A percentile compares a stretch with the other conserved stretches of the same genome.
These are phyloP conservation scores for Thecaphora thlaspeos DNA, from an alignment of 1,284 basidiomycete genomes.

Conservation along the genomic window DNA sequence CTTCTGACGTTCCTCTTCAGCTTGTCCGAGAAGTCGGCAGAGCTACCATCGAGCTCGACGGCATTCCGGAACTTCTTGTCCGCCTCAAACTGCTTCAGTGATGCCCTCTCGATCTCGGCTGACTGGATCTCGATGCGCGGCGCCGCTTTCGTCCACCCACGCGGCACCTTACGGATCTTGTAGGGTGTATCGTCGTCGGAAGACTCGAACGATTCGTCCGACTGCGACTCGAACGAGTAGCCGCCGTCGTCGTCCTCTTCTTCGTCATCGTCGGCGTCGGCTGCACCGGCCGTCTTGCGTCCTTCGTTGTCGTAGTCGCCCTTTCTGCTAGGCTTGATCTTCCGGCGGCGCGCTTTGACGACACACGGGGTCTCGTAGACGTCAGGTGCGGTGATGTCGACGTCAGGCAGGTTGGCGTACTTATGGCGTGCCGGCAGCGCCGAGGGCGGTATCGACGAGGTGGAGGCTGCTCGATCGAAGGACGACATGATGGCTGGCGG, in stretches of 20 bases:
- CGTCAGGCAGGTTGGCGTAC: conserved; percentile 31
- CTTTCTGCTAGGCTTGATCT: conserved; percentile 3
- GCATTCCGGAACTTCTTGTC: conserved; percentile 21
- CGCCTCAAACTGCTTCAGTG: conserved; percentile 13
- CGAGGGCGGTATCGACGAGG: not conserved
- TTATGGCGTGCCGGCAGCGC: conserved; percentile 3
- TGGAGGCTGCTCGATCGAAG: too few relatives aligned
- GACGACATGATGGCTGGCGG: conserved; percentile 4
- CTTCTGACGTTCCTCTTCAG: not conserved
- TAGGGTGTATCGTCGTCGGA: not conserved
- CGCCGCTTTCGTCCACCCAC: conserved; percentile 6
- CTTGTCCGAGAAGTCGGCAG: conserved; percentile 18
- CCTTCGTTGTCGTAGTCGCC: not conserved
- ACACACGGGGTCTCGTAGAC: conserved; percentile 15
- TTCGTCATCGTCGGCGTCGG: conserved; percentile 4
- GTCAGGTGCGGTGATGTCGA: conserved; percentile 26
- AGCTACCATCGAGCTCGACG: conserved; percentile 9
- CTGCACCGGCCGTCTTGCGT: conserved; percentile 3
- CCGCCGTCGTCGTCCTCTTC: conserved; percentile 4
- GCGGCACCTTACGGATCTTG: not conserved
- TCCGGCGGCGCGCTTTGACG: not conserved
- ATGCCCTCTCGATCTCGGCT: conserved; percentile 20
- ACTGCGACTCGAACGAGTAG: conserved; percentile 3
- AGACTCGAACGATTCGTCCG: not conserved
- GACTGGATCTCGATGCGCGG: conserved; percentile 11